A percentile compares a stretch with the other conserved stretches of the same genome.
Evolutionary conservation across 805 yeast genomes (phyloP).

Genomic region (Tetrapisispora phaffii): DNA sequence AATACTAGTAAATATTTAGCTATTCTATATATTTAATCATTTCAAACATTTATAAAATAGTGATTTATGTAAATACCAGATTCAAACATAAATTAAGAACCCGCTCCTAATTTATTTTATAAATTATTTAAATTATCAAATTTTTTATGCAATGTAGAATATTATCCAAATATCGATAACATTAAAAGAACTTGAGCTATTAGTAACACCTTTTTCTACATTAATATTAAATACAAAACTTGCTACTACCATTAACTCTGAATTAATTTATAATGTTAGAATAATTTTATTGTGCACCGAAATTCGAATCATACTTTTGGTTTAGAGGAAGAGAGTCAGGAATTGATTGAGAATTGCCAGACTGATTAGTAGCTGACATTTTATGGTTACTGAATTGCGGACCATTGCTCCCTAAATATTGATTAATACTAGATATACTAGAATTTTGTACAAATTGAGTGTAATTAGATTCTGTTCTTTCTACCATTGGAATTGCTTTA

Average conservation of each 20-base stretch:
- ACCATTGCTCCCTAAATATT: neutral
- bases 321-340: neutral
- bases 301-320: neutral
- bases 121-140: neutral
- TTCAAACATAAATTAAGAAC: neutral
- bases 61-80: neutral
- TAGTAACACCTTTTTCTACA: neutral
- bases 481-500: conserved; percentile 1
- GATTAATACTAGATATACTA: neutral
- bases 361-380: neutral
- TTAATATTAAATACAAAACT: neutral
- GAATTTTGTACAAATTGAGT: conserved; percentile 1
- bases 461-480: neutral
- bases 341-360: neutral
- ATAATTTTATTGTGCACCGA: neutral
- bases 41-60: neutral
- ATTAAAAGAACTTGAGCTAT: neutral
- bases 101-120: neutral
- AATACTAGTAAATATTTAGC: neutral
- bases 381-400: neutral
- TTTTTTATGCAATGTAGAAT: neutral
- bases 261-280: too few species aligned
- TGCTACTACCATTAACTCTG: neutral
- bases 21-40: neutral
- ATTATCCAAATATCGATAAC: neutral